Evolutionary conservation across 768 basidiomycete genomes (phyloP).

Genomic region (Serpula lacrymans): DNA sequence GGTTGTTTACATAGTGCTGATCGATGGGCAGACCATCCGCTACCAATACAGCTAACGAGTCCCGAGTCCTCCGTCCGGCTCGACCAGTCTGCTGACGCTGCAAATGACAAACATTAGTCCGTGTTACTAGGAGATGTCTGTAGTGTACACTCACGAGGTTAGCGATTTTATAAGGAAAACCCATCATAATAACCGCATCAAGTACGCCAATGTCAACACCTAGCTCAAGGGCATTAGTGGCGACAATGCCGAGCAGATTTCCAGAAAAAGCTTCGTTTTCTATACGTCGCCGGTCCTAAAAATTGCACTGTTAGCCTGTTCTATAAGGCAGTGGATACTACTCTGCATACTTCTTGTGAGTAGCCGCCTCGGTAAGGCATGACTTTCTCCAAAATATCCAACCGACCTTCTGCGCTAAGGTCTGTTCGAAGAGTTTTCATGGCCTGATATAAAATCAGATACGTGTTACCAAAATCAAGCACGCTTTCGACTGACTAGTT

Average conservation of each 20-base stretch:
- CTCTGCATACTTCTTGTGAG: constrained; percentile 52
- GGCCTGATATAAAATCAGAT: constrained; percentile 43
- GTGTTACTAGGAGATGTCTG: too few species aligned
- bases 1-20: constrained; percentile 66
- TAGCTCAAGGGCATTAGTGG: constrained; percentile 88
- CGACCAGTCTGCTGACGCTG: constrained; percentile 89
- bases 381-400: constrained; percentile 72
- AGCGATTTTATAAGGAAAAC: constrained; percentile 76
- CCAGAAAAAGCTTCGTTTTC: constrained; percentile 87
- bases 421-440: constrained; percentile 76
- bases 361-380: constrained; percentile 88
- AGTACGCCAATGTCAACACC: constrained; percentile 90
- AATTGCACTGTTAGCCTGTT: constrained; percentile 2
- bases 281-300: constrained; percentile 75
- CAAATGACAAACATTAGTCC: background rate
- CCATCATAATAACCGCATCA: constrained; percentile 87
- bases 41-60: constrained; percentile 74
- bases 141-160: constrained; percentile 59
- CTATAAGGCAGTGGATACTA: background rate
- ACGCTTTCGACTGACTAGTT: constrained; percentile 49
- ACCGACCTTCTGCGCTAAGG: constrained; percentile 68
- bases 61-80: constrained; percentile 77
- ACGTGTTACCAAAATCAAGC: background rate
- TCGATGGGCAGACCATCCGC: constrained; percentile 69
- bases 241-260: constrained; percentile 77